Conservation (phyloP, 306 rosid species). For the Ziziphus jujuba region DNA sequence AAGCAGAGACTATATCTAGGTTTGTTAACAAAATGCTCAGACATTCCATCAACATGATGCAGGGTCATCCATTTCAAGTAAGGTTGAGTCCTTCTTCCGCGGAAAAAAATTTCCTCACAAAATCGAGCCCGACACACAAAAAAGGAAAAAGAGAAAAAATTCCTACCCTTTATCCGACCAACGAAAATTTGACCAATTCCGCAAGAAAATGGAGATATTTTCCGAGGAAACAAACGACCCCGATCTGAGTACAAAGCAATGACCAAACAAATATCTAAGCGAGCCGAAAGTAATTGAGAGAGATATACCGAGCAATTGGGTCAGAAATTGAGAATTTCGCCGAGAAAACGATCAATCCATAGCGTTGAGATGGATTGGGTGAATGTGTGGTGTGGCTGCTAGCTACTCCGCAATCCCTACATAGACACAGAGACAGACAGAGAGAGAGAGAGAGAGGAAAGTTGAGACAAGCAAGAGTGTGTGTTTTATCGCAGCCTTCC, state of each 20-base stretch:
- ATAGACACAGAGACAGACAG: constrained; percentile 11
- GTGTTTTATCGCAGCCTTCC: constrained; percentile 25
- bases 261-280: neutral
- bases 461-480: constrained; percentile 24
- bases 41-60: constrained; percentile 99
- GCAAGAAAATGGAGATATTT: neutral
- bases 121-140: too few relatives aligned
- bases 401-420: constrained; percentile 35
- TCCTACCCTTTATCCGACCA: neutral
- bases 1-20: constrained; percentile 36
- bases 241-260: constrained; percentile 23
- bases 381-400: constrained; percentile 27
- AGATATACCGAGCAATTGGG: constrained; percentile 18
- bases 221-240: constrained; percentile 17
- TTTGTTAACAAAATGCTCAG: constrained; percentile 64
- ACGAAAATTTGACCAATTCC: neutral
- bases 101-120: neutral
- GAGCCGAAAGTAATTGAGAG: neutral
- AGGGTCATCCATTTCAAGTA: constrained; percentile 88
- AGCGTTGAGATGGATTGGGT: neutral
- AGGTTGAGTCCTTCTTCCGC: constrained; percentile 65
- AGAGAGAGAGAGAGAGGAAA: constrained; percentile 23
- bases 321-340: constrained; percentile 6
- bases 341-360: constrained; percentile 31
- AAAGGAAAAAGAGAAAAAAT: neutral